Percentiles rank a stretch among this genome's conserved stretches.
phyloP scores from a whole-genome alignment of 1,284 basidiomycete species.

The Pterula multifida region DNA sequence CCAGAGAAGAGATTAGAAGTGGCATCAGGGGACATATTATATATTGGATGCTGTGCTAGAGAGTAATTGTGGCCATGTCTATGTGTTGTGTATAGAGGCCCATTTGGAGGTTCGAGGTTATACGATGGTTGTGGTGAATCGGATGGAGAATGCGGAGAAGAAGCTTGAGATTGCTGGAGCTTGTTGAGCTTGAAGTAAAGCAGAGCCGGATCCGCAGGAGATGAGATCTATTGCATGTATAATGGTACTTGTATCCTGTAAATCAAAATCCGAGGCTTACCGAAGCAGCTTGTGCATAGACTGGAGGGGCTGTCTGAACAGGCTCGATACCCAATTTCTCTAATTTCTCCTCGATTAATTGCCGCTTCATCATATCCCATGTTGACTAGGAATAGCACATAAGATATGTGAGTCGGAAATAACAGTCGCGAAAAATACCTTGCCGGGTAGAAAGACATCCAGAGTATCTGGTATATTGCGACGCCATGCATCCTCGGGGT shows the following conservation, averaged over 20 bases:
- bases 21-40: slow-evolving; percentile 12
- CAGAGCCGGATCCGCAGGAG: slow-evolving; percentile 70
- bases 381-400: slow-evolving; percentile 30
- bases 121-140: slow-evolving; percentile 51
- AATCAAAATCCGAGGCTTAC: slow-evolving; percentile 29
- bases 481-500: slow-evolving; percentile 51
- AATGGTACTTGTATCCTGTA: slow-evolving; percentile 7
- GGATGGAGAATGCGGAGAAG: slow-evolving; percentile 37
- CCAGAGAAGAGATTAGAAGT: slow-evolving; percentile 47
- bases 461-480: slow-evolving; percentile 45
- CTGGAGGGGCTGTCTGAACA: slow-evolving; percentile 36
- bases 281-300: slow-evolving; percentile 63
- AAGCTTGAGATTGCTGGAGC: slow-evolving; percentile 58
- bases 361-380: slow-evolving; percentile 61
- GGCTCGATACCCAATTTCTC: slow-evolving; percentile 59
- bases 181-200: slow-evolving; percentile 73
- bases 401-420: slow-evolving; percentile 5
- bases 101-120: slow-evolving; percentile 34
- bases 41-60: slow-evolving; percentile 40
- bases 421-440: slow-evolving; percentile 31
- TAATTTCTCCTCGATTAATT: slow-evolving; percentile 66
- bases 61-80: slow-evolving; percentile 65
- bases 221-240: slow-evolving; percentile 52
- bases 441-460: slow-evolving; percentile 74
- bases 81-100: slow-evolving; percentile 27